Percentiles rank a stretch among this genome's conserved stretches.
Conservation (phyloP, 1,139 yeast species). For the Blastobotrys indianensis region DNA sequence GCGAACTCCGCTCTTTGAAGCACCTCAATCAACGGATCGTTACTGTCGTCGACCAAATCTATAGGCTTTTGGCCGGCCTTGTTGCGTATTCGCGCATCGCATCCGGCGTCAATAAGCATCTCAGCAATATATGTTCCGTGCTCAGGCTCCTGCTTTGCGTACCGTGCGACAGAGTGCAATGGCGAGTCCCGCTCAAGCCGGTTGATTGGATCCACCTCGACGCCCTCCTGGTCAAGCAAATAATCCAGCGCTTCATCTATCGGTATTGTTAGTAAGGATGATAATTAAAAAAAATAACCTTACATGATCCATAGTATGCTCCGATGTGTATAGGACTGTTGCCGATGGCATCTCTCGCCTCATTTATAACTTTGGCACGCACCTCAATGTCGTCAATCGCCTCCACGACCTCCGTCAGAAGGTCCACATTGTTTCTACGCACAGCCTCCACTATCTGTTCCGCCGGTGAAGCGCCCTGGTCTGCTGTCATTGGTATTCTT, state of each 20-base stretch:
- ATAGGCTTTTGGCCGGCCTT: slow-evolving; percentile 65
- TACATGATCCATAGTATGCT: slow-evolving; percentile 70
- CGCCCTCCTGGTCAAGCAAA: slow-evolving; percentile 81
- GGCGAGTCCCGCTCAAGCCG: slow-evolving; percentile 79
- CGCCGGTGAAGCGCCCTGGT: slow-evolving; percentile 64
- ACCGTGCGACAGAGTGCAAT: slow-evolving; percentile 76
- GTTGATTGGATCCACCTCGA: slow-evolving; percentile 79
- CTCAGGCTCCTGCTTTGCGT: slow-evolving; percentile 72
- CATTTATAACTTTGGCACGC: slow-evolving; percentile 59
- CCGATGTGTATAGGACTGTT: slow-evolving; percentile 81
- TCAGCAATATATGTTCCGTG: slow-evolving; percentile 77
- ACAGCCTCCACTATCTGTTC: slow-evolving; percentile 86
- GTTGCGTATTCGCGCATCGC: slow-evolving; percentile 64
- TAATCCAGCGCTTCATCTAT: slow-evolving; percentile 65
- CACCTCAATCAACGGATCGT: slow-evolving; percentile 46
- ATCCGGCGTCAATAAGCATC: slow-evolving; percentile 85
- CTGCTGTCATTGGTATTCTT: slow-evolving; percentile 14
- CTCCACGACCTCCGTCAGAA: slow-evolving; percentile 52
- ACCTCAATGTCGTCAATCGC: slow-evolving; percentile 27
- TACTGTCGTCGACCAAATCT: slow-evolving; percentile 54
- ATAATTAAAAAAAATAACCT: slow-evolving; percentile 6
- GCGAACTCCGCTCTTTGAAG: slow-evolving; percentile 84
- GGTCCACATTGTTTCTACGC: slow-evolving; percentile 80
- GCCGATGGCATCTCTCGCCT: slow-evolving; percentile 70
- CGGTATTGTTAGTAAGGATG: too few relatives aligned